phyloP scores from a whole-genome alignment of 805 yeast species.

The Candida dajiaensis region DNA sequence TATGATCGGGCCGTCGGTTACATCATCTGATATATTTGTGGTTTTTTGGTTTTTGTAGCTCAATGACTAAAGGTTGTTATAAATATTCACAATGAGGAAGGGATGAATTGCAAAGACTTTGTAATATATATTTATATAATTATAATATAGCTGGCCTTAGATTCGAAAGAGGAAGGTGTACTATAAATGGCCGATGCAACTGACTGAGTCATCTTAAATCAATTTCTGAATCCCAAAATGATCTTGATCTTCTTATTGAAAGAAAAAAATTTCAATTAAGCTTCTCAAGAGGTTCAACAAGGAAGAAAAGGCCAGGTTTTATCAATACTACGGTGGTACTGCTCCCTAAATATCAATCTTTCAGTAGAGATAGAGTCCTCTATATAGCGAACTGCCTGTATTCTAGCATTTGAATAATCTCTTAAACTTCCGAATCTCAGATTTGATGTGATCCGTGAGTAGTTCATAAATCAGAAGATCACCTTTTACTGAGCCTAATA shows the following conservation, averaged over 20 bases:
- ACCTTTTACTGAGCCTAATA: conserved; percentile 14
- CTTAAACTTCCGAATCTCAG: conserved; percentile 17
- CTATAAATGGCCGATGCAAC: conserved; percentile 24
- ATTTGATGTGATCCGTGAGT: conserved; percentile 6
- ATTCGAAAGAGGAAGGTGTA: too few relatives aligned
- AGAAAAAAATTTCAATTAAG: conserved; percentile 23
- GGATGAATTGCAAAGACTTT: too few relatives aligned
- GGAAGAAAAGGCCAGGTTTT: conserved; percentile 25
- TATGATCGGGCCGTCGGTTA: too few relatives aligned
- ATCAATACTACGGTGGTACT: conserved; percentile 10
- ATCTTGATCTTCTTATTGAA: conserved; percentile 6
- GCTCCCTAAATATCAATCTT: not conserved
- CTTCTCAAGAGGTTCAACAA: conserved; percentile 17
- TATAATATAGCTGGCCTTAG: too few relatives aligned
- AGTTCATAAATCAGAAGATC: conserved; percentile 14
- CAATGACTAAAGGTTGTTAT: too few relatives aligned
- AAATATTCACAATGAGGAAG: too few relatives aligned
- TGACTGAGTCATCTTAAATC: not conserved
- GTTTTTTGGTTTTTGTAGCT: too few relatives aligned
- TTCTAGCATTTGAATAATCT: conserved; percentile 6
- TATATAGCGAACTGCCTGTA: not conserved
- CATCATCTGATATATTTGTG: too few relatives aligned
- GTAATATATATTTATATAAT: too few relatives aligned
- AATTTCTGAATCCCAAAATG: not conserved
- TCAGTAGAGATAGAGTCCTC: not conserved